These are phyloP conservation scores for Lachnellula occidentalis DNA, from an alignment of 2,329 filamentous ascomycete species.

Conservation along the genomic window DNA sequence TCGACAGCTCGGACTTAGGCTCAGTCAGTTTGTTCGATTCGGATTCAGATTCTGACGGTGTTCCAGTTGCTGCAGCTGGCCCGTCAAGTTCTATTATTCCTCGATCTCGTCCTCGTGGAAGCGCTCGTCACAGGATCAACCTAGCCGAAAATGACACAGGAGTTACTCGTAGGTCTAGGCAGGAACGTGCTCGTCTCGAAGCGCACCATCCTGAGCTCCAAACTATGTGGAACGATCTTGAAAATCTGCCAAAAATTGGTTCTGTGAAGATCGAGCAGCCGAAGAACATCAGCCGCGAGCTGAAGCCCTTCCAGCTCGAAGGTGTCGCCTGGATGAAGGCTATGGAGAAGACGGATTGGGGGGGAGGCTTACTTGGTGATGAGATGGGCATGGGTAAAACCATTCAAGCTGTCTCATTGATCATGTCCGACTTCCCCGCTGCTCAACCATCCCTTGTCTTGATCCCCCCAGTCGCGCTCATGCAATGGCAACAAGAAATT, in stretches of 20 bases:
- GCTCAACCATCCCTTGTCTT: conserved; percentile 79
- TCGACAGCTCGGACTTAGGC: conserved; percentile 3
- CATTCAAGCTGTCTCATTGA: conserved; percentile 92
- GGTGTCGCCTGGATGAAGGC: conserved; percentile 90
- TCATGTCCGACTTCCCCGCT: conserved; percentile 94
- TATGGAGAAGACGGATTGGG: conserved; percentile 82
- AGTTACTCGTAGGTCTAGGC: conserved; percentile 32
- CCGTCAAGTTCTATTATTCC: background rate
- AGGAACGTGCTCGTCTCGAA: conserved; percentile 64
- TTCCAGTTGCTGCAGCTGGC: background rate
- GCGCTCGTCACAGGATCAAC: conserved; percentile 12
- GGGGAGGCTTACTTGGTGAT: conserved; percentile 85
- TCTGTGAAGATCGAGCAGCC: conserved; percentile 65
- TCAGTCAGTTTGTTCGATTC: conserved; percentile 2
- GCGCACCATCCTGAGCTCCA: conserved; percentile 69
- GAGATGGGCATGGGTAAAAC: conserved; percentile 99
- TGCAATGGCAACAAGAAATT: conserved; percentile 90
- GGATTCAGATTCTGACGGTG: conserved; percentile 5
- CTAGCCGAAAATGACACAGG: conserved; percentile 33
- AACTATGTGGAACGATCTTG: conserved; percentile 80
- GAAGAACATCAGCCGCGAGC: conserved; percentile 66
- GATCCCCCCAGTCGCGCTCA: conserved; percentile 86
- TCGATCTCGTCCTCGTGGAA: background rate
- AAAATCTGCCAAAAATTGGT: conserved; percentile 61
- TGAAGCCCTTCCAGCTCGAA: conserved; percentile 92